phyloP scores from a whole-genome alignment of 192 early-diverging fungal genomes.

The Dispira parvispora region DNA sequence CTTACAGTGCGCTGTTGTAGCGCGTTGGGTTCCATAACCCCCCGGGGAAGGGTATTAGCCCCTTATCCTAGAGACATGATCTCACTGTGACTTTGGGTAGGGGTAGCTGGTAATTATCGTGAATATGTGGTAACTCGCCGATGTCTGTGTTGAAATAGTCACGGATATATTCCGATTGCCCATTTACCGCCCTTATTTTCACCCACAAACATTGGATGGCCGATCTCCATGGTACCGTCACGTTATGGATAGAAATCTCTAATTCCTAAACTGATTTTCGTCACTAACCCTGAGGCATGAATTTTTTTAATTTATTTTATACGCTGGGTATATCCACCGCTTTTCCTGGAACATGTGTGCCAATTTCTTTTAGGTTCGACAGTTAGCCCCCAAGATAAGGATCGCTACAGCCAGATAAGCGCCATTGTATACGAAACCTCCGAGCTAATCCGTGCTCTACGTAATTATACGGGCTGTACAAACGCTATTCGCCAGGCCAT shows the following conservation, averaged over 20 bases:
- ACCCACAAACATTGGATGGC: neutral
- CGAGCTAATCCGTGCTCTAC: conserved; percentile 33
- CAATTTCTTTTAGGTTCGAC: neutral
- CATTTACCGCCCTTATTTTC: neutral
- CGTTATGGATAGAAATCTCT: neutral
- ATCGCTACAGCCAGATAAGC: conserved; percentile 35
- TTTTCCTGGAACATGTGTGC: neutral
- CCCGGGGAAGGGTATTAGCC: too few species aligned
- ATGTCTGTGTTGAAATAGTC: too few species aligned
- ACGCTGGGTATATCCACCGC: neutral
- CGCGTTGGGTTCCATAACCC: too few species aligned
- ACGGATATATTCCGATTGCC: neutral
- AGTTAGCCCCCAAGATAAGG: neutral
- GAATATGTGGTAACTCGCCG: neutral
- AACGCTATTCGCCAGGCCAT: conserved; percentile 78
- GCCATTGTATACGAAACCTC: conserved; percentile 33
- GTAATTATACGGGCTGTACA: conserved; percentile 44
- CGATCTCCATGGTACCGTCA: neutral
- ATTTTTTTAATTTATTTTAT: neutral
- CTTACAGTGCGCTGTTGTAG: too few species aligned
- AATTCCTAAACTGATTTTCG: neutral
- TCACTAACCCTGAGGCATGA: neutral
- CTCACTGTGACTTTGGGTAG: too few species aligned
- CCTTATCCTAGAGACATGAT: too few species aligned
- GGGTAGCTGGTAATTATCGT: neutral